Conservation (phyloP, 2,329 filamentous ascomycete species). For the Orbilia javanica region DNA sequence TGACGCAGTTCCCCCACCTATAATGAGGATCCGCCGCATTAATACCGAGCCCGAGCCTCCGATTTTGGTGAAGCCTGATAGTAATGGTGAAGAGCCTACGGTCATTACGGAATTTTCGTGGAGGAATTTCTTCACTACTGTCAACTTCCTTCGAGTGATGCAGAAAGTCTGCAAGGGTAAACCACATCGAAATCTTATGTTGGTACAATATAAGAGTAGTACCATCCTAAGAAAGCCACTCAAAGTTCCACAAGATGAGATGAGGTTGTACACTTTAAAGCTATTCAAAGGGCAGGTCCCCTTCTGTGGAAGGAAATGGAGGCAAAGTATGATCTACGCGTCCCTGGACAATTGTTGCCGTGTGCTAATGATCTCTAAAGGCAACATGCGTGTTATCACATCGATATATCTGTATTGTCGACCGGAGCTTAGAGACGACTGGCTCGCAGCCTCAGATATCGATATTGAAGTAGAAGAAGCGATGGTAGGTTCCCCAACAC, state of each 20-base stretch:
- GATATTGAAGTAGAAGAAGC: slow-evolving; percentile 95
- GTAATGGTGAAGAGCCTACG: slow-evolving; percentile 65
- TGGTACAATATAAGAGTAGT: slow-evolving; percentile 95
- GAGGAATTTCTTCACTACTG: slow-evolving; percentile 93
- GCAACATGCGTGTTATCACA: slow-evolving; percentile 98
- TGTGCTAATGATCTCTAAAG: slow-evolving; percentile 13
- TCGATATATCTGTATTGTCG: slow-evolving; percentile 94
- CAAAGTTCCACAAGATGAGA: slow-evolving; percentile 86
- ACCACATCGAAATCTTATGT: slow-evolving; percentile 89
- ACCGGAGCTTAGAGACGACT: slow-evolving; percentile 92
- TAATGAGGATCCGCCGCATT: slow-evolving; percentile 73
- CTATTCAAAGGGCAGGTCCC: slow-evolving; percentile 99
- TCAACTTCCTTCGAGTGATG: slow-evolving; percentile 95
- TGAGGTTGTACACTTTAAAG: slow-evolving; percentile 95
- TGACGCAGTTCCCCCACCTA: slow-evolving; percentile 87
- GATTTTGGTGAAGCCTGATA: slow-evolving; percentile 56
- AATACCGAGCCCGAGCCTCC: slow-evolving; percentile 64
- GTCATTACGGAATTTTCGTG: slow-evolving; percentile 92
- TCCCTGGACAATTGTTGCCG: not conserved
- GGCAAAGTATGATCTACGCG: slow-evolving; percentile 71
- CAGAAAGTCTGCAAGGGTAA: slow-evolving; percentile 98
- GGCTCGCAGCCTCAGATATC: slow-evolving; percentile 89
- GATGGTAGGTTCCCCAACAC: slow-evolving; percentile 65
- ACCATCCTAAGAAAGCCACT: slow-evolving; percentile 92
- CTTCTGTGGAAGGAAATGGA: slow-evolving; percentile 98